Percentiles rank a stretch among this genome's conserved stretches.
Evolutionary conservation across 148 eudicot species (phyloP).

Genomic region (Limonium bicolor): DNA sequence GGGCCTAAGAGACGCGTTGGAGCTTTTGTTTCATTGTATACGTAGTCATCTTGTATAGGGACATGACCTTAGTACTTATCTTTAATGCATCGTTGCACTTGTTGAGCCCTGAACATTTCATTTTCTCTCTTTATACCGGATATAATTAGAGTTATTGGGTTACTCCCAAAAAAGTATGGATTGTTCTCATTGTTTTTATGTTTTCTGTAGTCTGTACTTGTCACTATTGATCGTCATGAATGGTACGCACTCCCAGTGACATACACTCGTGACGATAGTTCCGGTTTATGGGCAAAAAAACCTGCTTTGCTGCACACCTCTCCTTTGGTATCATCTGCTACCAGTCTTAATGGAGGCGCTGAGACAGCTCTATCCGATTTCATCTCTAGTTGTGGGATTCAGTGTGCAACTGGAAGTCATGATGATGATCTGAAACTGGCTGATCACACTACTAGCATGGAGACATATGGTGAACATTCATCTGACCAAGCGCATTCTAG

Average conservation of each 20-base stretch:
- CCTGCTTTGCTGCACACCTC: constrained; percentile 52
- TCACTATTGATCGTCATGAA: constrained; percentile 91
- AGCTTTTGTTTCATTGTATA: no score
- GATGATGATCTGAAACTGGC: constrained; percentile 23
- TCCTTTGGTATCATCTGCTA: constrained; percentile 35
- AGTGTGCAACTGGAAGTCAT: constrained; percentile 28
- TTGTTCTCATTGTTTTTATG: constrained; percentile 2
- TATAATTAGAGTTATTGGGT: no score
- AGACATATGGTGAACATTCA: constrained; percentile 39
- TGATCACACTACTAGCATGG: constrained; percentile 47
- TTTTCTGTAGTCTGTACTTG: constrained; percentile 69
- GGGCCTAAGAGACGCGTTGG: no score
- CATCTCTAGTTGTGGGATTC: constrained; percentile 26
- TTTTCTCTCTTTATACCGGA: no score
- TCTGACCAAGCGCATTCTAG: constrained; percentile 30
- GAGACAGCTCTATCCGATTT: constrained; percentile 16
- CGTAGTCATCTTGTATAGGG: no score
- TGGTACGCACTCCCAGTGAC: constrained; percentile 88
- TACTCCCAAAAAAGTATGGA: no score
- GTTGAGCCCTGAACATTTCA: no score
- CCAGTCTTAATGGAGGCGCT: no score
- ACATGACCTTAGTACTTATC: no score
- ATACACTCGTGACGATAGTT: constrained; percentile 69
- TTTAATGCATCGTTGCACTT: no score
- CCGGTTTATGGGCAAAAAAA: constrained; percentile 57